Percentiles rank a stretch among this genome's conserved stretches.
Conservation (phyloP, 169 alveolate species). For the Plasmodium vinckei region DNA sequence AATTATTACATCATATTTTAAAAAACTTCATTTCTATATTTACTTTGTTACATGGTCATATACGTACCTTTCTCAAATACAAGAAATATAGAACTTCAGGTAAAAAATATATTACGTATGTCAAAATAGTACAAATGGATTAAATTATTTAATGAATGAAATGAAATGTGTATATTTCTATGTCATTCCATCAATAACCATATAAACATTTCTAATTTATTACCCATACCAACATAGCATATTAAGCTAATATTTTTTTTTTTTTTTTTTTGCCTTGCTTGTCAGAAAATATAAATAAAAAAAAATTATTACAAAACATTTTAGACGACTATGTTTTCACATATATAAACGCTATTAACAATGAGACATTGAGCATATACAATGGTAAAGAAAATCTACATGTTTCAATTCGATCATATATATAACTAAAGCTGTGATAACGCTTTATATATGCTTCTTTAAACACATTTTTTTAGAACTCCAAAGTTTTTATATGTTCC, state of each 20-base stretch:
- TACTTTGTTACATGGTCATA: slow-evolving; percentile 65
- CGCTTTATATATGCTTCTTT: neutral
- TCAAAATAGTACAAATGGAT: too few species aligned
- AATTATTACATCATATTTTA: slow-evolving; percentile 34
- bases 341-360: slow-evolving; percentile 50
- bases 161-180: neutral
- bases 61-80: slow-evolving; percentile 44
- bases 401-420: neutral
- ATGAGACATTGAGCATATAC: slow-evolving; percentile 45
- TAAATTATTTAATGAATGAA: too few species aligned
- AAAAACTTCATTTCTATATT: slow-evolving; percentile 53
- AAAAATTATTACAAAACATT: slow-evolving; percentile 30
- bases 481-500: slow-evolving; percentile 61
- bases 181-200: neutral
- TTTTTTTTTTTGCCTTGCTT: neutral
- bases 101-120: neutral
- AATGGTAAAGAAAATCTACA: slow-evolving; percentile 26
- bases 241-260: neutral
- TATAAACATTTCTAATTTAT: neutral
- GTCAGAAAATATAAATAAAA: slow-evolving; percentile 62
- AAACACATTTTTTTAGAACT: slow-evolving; percentile 11
- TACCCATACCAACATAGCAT: neutral
- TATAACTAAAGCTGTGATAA: neutral
- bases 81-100: slow-evolving; percentile 62
- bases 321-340: slow-evolving; percentile 65